Base-by-base conservation (phyloP, 2,329 filamentous ascomycete genomes). In the Leptographium lundbergii region DNA sequence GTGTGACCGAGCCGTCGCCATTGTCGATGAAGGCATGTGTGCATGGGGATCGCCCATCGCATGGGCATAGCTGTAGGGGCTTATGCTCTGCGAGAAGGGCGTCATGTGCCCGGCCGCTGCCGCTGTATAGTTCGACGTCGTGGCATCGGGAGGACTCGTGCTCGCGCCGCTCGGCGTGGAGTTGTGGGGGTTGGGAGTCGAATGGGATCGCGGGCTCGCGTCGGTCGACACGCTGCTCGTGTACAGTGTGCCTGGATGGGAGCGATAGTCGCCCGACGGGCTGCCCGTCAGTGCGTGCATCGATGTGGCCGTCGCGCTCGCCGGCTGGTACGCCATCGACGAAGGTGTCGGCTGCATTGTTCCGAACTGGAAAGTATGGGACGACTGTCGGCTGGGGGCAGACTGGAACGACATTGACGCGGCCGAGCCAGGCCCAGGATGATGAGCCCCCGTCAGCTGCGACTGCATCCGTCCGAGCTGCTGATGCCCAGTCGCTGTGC, bases 141-240 rank as follows among this genome's bases (percentile, higher is more conserved):
- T 45, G 1, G 53, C 61, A 3, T 63, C 62, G 5, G 60, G 53
- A 1, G 62, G 58, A 22, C 62, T 63, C 7, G 60, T 60, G 48
- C 61, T 58, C 17, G 61, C 29, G 29, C 61, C 62, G 48, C 57
- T 59, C 13, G 59, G 57, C 3, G 61, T 59, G 36, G 60, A 53
- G 14, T 57, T 60, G 59, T 62, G 56, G 1, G 62, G 57, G 27
- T 61, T 63, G 6, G 62, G 59, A 14, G 62, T 62, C 42, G 61
- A 45, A n/a, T 62, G 61, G 4, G 61, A 61, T 2, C 62, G 62
- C 4, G 62, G 62, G 42, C 62, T 63, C 4, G 61, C 59, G 24
- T 56, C 61, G 2, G 60, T 56, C 22, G 62, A 60, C 10, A 57
- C 47, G 7, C 45, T 59, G 59, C 54, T 59, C 11, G 48, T 52